Evolutionary conservation across 2,329 filamentous ascomycete species (phyloP), one percentile per base, ranked within the genome.

Genomic region (Aspergillus ruber): DNA sequence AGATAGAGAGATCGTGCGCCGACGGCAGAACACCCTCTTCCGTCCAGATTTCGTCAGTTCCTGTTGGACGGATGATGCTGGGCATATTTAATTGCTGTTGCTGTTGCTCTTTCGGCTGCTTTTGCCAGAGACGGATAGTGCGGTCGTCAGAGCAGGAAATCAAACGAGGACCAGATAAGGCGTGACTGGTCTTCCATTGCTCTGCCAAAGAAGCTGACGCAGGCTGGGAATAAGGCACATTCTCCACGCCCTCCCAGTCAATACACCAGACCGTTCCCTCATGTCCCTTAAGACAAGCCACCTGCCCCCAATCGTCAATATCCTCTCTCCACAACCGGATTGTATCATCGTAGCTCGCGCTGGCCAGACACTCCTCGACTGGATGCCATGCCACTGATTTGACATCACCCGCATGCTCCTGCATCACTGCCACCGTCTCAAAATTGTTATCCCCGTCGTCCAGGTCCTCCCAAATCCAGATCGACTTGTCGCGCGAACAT

Each of bases 401-500:
- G 56, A 98, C 90, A 69, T 98, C 93, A 18, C 88, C 90, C 42
- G 90, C 86, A 66, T 98, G 93, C 70, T 97, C 93, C 69, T 88
- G 89, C 61, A 97, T 77, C 45, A 97, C 91, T 0, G 91, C 93
- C 13, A 97, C 84, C 1, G 93, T 97, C 76, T 98, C 93, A 74
- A 90, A 97, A 65, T 97, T 93, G 66, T 95, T 91, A 47, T 95
- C 90, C 13, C 85, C 86, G 56, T 87, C 85, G 47, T 74, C 72
- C 46, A 96, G 80, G 66, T 97, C 93, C 70, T 98, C 93, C 93
- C 93, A 98, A 59, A 98, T 88, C 93, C 93, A 98, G 15, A 97
- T 88, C 13, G 82, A 86, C 73, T 97, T 97, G 67, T 98, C 93
- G 43, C 93, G 80, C 45, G 83, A 87, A 69, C 90, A 96, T 0